Conservation (phyloP, 2,329 filamentous ascomycete species). For the Ophiosphaerella korrae region DNA sequence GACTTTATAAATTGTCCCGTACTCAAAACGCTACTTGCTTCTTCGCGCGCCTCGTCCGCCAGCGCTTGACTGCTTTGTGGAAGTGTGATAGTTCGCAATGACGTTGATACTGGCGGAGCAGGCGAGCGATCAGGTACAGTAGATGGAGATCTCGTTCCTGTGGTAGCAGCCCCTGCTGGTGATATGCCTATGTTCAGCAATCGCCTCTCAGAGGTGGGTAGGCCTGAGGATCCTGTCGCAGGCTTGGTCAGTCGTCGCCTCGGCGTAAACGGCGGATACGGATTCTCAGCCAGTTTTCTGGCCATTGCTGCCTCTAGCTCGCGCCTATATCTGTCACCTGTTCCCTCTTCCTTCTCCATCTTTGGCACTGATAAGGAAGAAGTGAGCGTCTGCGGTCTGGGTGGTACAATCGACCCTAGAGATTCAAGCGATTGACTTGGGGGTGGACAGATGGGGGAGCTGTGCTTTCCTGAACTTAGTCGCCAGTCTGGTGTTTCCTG, state of each 20-base stretch:
- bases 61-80: slow-evolving; percentile 16
- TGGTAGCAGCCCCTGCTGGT: slow-evolving; percentile 7
- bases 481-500: slow-evolving; percentile 31
- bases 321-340: slow-evolving; percentile 5
- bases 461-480: slow-evolving; percentile 4
- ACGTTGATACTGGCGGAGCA: slow-evolving; percentile 28
- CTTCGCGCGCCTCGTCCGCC: slow-evolving; percentile 4
- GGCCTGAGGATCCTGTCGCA: background rate
- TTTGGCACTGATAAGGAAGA: slow-evolving; percentile 13
- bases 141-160: slow-evolving; percentile 43
- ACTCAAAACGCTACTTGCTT: background rate
- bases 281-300: slow-evolving; percentile 14
- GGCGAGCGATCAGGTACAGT: slow-evolving; percentile 39
- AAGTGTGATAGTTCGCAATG: slow-evolving; percentile 33
- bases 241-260: slow-evolving; percentile 5
- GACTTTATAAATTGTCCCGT: slow-evolving; percentile 3
- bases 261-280: slow-evolving; percentile 16
- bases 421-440: slow-evolving; percentile 30
- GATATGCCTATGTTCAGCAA: slow-evolving; percentile 2
- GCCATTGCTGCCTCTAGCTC: slow-evolving; percentile 14
- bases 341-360: slow-evolving; percentile 21
- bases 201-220: slow-evolving; percentile 4
- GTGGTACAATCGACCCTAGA: slow-evolving; percentile 23
- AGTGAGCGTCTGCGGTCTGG: slow-evolving; percentile 21
- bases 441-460: slow-evolving; percentile 22